Evolutionary conservation across 768 basidiomycete species (phyloP).

Genomic region (Hericium coralloides): DNA sequence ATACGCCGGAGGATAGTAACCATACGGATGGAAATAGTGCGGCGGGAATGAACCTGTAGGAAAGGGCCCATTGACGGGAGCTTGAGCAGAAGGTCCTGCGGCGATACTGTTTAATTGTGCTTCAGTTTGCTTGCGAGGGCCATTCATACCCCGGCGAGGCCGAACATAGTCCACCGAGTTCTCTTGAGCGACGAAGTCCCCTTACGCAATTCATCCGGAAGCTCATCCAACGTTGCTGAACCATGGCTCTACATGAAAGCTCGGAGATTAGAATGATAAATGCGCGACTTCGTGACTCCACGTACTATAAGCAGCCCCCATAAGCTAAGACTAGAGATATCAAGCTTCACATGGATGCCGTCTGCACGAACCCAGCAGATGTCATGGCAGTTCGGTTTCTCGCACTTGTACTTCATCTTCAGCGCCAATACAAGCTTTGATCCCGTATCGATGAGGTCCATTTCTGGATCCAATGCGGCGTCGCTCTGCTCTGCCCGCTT

Average conservation of each 20-base stretch:
- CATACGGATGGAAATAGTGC: not conserved
- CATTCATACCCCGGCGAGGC: not conserved
- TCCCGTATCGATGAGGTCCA: not conserved
- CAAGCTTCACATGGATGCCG: not conserved
- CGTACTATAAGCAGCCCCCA: not conserved
- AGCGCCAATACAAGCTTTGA: not conserved
- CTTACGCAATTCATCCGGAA: not conserved
- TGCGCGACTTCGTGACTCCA: too few relatives aligned
- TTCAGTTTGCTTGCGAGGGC: not conserved
- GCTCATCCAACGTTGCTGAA: not conserved
- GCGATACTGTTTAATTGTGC: not conserved
- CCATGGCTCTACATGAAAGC: not conserved
- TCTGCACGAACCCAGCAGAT: not conserved
- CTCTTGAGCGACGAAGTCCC: not conserved
- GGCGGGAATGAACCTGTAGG: not conserved
- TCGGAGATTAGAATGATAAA: not conserved
- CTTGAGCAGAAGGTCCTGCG: too few relatives aligned
- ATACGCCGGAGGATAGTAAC: not conserved
- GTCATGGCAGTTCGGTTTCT: not conserved
- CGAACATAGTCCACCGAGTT: not conserved
- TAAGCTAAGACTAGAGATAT: not conserved
- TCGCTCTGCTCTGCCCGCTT: too few relatives aligned
- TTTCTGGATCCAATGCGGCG: not conserved
- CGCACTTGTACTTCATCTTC: not conserved
- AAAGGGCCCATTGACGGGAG: too few relatives aligned